Evolutionary conservation across 148 eudicot genomes (phyloP).

Genomic region (Vaccinium corymbosum): DNA sequence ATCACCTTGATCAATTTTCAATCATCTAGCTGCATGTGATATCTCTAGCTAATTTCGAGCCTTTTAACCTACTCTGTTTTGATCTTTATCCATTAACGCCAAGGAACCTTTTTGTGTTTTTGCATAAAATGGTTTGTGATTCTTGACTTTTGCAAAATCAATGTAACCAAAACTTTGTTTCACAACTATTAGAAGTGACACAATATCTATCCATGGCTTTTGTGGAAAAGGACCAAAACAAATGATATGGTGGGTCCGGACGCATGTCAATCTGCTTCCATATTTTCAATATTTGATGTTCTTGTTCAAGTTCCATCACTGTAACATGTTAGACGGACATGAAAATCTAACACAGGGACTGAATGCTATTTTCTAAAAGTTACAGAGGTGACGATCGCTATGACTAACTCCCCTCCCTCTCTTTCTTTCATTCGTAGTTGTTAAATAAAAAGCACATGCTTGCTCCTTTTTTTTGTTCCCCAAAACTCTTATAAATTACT

Average conservation of each 20-base stretch:
- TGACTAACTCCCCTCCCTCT: no score
- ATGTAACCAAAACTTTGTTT: not conserved
- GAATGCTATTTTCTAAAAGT: not conserved
- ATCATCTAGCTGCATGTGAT: no score
- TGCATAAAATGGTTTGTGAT: not conserved
- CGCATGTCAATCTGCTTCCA: no score
- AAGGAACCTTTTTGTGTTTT: not conserved
- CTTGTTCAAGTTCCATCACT: not conserved
- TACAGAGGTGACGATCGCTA: not conserved
- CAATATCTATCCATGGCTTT: not conserved
- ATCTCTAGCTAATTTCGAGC: no score
- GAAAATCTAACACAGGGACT: not conserved
- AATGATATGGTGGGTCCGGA: not conserved
- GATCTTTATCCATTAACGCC: not conserved
- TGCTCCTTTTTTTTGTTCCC: not conserved
- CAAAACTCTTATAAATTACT: not conserved
- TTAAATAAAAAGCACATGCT: not conserved
- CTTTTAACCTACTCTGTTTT: not conserved
- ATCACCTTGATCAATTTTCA: no score
- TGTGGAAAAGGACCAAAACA: not conserved
- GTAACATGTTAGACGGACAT: not conserved
- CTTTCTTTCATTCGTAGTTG: not conserved
- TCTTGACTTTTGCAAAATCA: not conserved
- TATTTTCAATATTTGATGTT: not conserved
- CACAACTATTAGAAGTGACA: not conserved